Conservation (phyloP, 1,284 basidiomycete species). For the Ceratobasidium sp. region DNA sequence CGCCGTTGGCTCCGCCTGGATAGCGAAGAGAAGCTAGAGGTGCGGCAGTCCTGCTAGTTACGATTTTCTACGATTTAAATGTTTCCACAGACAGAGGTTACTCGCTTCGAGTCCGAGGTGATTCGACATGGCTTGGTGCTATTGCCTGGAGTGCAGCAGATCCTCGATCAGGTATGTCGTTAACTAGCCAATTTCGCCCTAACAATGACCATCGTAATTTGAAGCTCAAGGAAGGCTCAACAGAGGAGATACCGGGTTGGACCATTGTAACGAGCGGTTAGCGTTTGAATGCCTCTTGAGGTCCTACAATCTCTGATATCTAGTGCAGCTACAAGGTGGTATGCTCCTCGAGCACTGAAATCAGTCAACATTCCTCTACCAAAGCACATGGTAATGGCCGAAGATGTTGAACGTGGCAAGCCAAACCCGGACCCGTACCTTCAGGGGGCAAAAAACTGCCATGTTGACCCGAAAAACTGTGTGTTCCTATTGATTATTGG, state of each 20-base stretch:
- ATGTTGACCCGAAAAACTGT: constrained; percentile 68
- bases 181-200: neutral
- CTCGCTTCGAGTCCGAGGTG: constrained; percentile 49
- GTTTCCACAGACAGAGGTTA: constrained; percentile 46
- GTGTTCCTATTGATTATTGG: constrained; percentile 48
- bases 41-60: constrained; percentile 52
- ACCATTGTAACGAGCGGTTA: constrained; percentile 84
- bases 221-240: constrained; percentile 70
- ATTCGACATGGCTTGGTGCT: constrained; percentile 47
- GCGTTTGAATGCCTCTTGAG: constrained; percentile 63
- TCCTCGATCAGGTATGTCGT: constrained; percentile 64
- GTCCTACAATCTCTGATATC: constrained; percentile 61
- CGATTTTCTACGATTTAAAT: neutral
- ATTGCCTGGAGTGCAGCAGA: constrained; percentile 51
- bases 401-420: constrained; percentile 81
- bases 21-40: constrained; percentile 69
- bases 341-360: constrained; percentile 72
- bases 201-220: constrained; percentile 31
- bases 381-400: constrained; percentile 75
- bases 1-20: constrained; percentile 74
- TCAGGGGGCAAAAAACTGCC: constrained; percentile 68
- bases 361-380: constrained; percentile 72
- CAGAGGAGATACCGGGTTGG: constrained; percentile 79
- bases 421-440: constrained; percentile 86
- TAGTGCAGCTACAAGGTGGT: constrained; percentile 73